Conservation (phyloP, 805 yeast species). For the Zygoascus ofunaensis region DNA sequence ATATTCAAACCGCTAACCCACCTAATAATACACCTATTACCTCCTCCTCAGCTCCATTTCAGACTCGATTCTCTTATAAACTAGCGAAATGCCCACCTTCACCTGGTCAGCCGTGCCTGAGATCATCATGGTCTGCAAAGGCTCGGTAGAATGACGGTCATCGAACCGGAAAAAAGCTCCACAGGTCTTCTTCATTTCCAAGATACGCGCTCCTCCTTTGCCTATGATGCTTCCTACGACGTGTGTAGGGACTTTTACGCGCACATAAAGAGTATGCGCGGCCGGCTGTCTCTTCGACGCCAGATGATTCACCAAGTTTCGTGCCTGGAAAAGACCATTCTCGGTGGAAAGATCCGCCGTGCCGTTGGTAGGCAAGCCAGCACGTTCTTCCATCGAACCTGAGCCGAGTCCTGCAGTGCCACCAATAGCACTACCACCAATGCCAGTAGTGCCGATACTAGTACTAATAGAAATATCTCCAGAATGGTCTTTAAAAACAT, state of each 20-base stretch:
- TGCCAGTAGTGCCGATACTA: no score
- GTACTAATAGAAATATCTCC: no score
- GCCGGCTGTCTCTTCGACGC: slow-evolving; percentile 8
- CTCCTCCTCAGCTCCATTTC: slow-evolving; percentile 23
- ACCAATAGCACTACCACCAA: no score
- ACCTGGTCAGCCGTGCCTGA: slow-evolving; percentile 21
- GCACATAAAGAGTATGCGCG: slow-evolving; percentile 40
- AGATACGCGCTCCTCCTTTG: slow-evolving; percentile 73
- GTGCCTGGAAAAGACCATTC: slow-evolving; percentile 11
- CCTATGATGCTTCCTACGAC: slow-evolving; percentile 83
- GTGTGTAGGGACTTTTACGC: slow-evolving; percentile 63
- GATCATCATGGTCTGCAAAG: slow-evolving; percentile 18
- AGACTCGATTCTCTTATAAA: slow-evolving; percentile 19
- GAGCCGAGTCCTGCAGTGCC: no score
- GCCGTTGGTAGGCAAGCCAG: slow-evolving; percentile 3
- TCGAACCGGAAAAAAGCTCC: slow-evolving; percentile 71
- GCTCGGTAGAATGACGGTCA: slow-evolving; percentile 23
- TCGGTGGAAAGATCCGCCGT: slow-evolving; percentile 5
- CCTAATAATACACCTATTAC: no score
- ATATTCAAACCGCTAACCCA: no score
- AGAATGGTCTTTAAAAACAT: no score
- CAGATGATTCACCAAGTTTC: slow-evolving; percentile 2
- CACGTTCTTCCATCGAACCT: not conserved
- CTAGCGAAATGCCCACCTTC: slow-evolving; percentile 23
- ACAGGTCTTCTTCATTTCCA: slow-evolving; percentile 63